Percentiles rank a stretch among this genome's conserved stretches.
Conservation (phyloP, 208 protist genomes). For the Wallacemonas collosoma region DNA sequence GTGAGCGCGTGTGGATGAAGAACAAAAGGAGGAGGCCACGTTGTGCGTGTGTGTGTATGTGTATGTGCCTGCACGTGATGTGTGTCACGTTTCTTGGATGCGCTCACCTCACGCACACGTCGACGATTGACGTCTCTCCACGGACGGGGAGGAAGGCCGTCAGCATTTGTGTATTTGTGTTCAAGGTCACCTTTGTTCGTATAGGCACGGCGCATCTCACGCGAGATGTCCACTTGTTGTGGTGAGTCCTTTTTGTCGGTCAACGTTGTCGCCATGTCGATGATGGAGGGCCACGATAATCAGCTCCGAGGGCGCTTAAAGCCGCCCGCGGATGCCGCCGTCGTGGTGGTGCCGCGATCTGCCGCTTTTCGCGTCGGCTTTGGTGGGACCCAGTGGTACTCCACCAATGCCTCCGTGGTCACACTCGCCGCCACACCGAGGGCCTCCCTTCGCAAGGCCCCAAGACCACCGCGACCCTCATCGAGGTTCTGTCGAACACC, state of each 20-base stretch:
- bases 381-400: slow-evolving; percentile 70
- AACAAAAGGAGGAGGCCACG: too few relatives aligned
- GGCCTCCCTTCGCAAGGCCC: slow-evolving; percentile 71
- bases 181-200: too few relatives aligned
- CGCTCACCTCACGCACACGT: too few relatives aligned
- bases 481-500: slow-evolving; percentile 92
- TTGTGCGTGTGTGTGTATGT: background rate
- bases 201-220: too few relatives aligned
- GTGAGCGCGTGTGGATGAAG: too few relatives aligned
- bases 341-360: slow-evolving; percentile 13
- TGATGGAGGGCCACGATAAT: background rate
- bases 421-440: slow-evolving; percentile 52
- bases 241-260: too few relatives aligned
- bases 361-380: slow-evolving; percentile 21
- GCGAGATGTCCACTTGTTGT: too few relatives aligned
- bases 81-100: too few relatives aligned
- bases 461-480: slow-evolving; percentile 90
- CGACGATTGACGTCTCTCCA: too few relatives aligned
- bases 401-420: slow-evolving; percentile 51
- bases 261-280: too few relatives aligned
- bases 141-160: too few relatives aligned
- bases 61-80: slow-evolving; percentile 8
- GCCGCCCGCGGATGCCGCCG: slow-evolving; percentile 3
- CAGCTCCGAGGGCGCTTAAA: slow-evolving; percentile 3
- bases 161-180: too few relatives aligned